phyloP scores from a whole-genome alignment of 306 rosid species.

The Medicago lupulina region DNA sequence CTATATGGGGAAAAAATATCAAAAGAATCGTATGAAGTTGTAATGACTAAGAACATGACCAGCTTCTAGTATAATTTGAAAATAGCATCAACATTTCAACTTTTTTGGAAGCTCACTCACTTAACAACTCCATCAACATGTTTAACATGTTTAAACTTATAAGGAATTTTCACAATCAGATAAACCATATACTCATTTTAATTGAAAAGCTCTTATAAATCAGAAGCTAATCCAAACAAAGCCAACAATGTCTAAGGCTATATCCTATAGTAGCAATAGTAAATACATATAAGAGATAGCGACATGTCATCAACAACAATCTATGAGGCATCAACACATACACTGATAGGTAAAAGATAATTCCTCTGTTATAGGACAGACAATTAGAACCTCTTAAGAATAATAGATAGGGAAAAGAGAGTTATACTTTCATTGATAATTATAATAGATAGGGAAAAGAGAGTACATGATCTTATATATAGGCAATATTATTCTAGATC shows the following conservation, averaged over 20 bases:
- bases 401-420: too few species aligned
- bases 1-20: background rate
- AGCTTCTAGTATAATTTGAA: background rate
- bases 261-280: slow-evolving; percentile 4
- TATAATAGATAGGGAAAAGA: too few species aligned
- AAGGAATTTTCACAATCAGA: background rate
- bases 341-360: too few species aligned
- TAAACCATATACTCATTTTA: background rate
- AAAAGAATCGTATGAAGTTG: background rate
- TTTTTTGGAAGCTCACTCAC: background rate
- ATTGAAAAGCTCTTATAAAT: background rate
- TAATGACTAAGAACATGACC: background rate
- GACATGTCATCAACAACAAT: slow-evolving; percentile 10
- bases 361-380: too few species aligned
- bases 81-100: background rate
- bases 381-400: too few species aligned
- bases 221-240: background rate
- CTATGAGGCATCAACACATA: background rate
- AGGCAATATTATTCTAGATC: too few species aligned
- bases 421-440: too few species aligned
- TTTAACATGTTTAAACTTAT: slow-evolving; percentile 7
- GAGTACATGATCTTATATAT: too few species aligned
- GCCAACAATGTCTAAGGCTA: slow-evolving; percentile 1
- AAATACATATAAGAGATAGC: background rate
- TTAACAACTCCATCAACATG: background rate